phyloP scores from a whole-genome alignment of 257 asterid genomes.

The Forsythia suspensa region DNA sequence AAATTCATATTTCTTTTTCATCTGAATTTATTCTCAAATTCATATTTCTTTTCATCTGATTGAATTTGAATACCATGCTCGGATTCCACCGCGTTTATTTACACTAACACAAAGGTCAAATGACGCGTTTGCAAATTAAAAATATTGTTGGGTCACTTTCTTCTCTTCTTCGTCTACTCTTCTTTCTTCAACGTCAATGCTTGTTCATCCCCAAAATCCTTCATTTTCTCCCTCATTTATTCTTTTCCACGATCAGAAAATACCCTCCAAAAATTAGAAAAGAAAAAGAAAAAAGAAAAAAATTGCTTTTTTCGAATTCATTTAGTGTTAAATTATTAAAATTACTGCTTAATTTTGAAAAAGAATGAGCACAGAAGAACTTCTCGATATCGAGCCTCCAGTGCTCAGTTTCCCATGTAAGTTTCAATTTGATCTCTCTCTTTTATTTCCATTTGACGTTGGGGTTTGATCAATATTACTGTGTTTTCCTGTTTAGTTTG shows the following conservation, averaged over 20 bases:
- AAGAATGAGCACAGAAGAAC: slow-evolving; percentile 40
- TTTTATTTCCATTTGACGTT: neutral
- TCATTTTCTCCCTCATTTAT: neutral
- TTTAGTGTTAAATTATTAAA: neutral
- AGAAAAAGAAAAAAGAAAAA: neutral
- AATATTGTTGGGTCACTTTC: neutral
- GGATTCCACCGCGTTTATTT: too few species aligned
- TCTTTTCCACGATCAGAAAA: neutral
- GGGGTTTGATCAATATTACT: neutral
- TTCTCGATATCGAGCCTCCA: slow-evolving; percentile 44
- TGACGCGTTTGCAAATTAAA: neutral
- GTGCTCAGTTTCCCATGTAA: slow-evolving; percentile 50
- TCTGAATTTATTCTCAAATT: too few species aligned
- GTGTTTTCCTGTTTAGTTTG: neutral
- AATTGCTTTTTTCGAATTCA: neutral
- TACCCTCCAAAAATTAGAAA: neutral
- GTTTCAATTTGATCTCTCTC: slow-evolving; percentile 13
- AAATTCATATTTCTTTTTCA: too few species aligned
- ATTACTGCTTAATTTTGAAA: neutral
- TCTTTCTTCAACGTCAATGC: neutral
- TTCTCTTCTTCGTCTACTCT: neutral
- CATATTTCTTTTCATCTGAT: too few species aligned
- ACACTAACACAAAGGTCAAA: neutral
- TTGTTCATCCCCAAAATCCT: neutral
- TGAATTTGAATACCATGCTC: too few species aligned